Evolutionary conservation across 1,139 yeast genomes (phyloP).

Genomic region (Suhomyces guaymorum): DNA sequence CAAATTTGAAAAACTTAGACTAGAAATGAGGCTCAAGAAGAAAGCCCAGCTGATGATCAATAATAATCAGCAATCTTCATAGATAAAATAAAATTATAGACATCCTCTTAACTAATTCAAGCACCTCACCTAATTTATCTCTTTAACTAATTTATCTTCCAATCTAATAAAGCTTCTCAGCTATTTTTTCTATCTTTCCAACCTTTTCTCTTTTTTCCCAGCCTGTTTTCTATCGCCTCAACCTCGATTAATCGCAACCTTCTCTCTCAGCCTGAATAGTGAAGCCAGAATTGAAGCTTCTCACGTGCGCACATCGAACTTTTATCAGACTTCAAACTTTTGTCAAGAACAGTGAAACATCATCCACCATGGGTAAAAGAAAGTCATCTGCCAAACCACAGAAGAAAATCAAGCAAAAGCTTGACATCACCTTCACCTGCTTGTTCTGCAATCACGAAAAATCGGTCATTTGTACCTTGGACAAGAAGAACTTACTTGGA

Average conservation of each 20-base stretch:
- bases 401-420: constrained; percentile 73
- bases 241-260: too few relatives aligned
- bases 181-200: too few relatives aligned
- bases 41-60: constrained; percentile 42
- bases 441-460: constrained; percentile 95
- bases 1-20: constrained; percentile 44
- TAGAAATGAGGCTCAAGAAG: constrained; percentile 49
- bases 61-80: constrained; percentile 5
- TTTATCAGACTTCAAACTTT: constrained; percentile 7
- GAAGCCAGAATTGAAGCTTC: too few relatives aligned
- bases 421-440: constrained; percentile 87
- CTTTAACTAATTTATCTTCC: too few relatives aligned
- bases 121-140: too few relatives aligned
- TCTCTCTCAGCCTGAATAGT: too few relatives aligned
- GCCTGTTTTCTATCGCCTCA: too few relatives aligned
- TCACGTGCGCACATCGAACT: constrained; percentile 8
- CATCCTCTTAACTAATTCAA: too few relatives aligned
- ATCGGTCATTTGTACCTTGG: constrained; percentile 84
- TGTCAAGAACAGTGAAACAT: neutral
- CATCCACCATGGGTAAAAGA: constrained; percentile 70
- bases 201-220: too few relatives aligned
- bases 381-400: constrained; percentile 87
- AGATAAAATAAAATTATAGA: too few relatives aligned
- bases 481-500: constrained; percentile 84
- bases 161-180: too few relatives aligned